Percentiles rank a stretch among this genome's conserved stretches.
Evolutionary conservation across 371 early-diverging fungal species (phyloP).

Genomic region (Apophysomyces variabilis): DNA sequence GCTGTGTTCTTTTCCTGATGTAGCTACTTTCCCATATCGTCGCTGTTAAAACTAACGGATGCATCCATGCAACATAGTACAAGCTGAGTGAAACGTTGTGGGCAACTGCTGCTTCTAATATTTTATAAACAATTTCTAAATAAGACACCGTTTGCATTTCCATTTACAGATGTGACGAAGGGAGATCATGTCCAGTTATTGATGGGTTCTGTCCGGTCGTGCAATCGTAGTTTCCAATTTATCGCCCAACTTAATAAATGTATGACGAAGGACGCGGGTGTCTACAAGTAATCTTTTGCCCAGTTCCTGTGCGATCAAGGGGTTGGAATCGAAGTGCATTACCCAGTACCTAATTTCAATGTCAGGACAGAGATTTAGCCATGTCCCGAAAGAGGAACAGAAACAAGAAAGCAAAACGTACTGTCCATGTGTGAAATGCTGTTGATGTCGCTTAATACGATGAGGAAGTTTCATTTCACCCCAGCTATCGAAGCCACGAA

Average conservation of each 20-base stretch:
- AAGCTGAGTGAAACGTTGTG: too few species aligned
- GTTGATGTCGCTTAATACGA: slow-evolving; percentile 72
- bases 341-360: slow-evolving; percentile 63
- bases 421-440: slow-evolving; percentile 67
- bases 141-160: background rate
- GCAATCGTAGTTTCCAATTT: slow-evolving; percentile 62
- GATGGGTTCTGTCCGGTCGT: slow-evolving; percentile 63
- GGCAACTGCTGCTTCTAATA: background rate
- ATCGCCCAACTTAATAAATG: slow-evolving; percentile 75
- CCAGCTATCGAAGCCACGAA: slow-evolving; percentile 72
- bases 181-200: background rate
- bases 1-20: too few species aligned
- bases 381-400: background rate
- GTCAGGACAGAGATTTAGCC: background rate
- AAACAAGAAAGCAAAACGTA: slow-evolving; percentile 27
- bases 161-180: slow-evolving; percentile 8
- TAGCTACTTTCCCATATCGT: too few species aligned
- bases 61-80: too few species aligned
- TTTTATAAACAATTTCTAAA: background rate
- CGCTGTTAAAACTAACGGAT: too few species aligned
- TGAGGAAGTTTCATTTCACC: slow-evolving; percentile 67
- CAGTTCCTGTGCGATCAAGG: slow-evolving; percentile 61
- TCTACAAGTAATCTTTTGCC: slow-evolving; percentile 69
- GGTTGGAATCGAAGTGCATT: slow-evolving; percentile 83
- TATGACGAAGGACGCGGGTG: slow-evolving; percentile 79